Conservation (phyloP, 495 filamentous ascomycete genomes). For the Hypomontagnella monticulosa region DNA sequence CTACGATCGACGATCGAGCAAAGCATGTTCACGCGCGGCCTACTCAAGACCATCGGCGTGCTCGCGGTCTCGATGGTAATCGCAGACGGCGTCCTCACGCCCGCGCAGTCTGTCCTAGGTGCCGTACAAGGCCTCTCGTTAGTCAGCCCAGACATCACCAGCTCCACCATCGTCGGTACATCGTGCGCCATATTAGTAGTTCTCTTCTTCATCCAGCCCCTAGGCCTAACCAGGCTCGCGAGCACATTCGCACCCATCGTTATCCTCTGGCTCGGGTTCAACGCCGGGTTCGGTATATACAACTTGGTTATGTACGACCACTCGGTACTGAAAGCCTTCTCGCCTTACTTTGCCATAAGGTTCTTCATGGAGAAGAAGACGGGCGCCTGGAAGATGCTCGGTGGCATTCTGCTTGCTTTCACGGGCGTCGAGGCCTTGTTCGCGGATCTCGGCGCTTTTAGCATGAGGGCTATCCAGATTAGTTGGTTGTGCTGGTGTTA, state of each 20-base stretch:
- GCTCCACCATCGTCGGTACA: conserved; percentile 69
- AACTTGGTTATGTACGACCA: conserved; percentile 72
- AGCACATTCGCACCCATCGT: conserved; percentile 75
- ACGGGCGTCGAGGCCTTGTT: conserved; percentile 81
- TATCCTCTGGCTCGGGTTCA: conserved; percentile 76
- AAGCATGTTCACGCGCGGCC: conserved; percentile 57
- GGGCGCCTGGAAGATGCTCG: conserved; percentile 72
- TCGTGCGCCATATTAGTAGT: conserved; percentile 74
- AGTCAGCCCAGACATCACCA: conserved; percentile 56
- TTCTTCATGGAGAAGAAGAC: conserved; percentile 70
- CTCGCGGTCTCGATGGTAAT: conserved; percentile 77
- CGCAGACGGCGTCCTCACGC: conserved; percentile 73
- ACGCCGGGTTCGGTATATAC: conserved; percentile 74
- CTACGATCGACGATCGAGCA: conserved; percentile 68
- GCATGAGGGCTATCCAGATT: conserved; percentile 67
- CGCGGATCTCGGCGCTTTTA: conserved; percentile 77
- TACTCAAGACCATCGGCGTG: conserved; percentile 74
- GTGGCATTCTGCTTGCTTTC: conserved; percentile 75
- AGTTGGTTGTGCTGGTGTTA: conserved; percentile 71
- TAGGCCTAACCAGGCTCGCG: conserved; percentile 74
- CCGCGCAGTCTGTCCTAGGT: conserved; percentile 74
- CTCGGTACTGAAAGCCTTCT: conserved; percentile 74
- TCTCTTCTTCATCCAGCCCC: conserved; percentile 74
- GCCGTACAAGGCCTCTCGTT: conserved; percentile 73
- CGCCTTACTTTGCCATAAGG: conserved; percentile 68